These are phyloP conservation scores for Circinella umbellata DNA, from an alignment of 371 early-diverging fungal species.

Conservation along the genomic window DNA sequence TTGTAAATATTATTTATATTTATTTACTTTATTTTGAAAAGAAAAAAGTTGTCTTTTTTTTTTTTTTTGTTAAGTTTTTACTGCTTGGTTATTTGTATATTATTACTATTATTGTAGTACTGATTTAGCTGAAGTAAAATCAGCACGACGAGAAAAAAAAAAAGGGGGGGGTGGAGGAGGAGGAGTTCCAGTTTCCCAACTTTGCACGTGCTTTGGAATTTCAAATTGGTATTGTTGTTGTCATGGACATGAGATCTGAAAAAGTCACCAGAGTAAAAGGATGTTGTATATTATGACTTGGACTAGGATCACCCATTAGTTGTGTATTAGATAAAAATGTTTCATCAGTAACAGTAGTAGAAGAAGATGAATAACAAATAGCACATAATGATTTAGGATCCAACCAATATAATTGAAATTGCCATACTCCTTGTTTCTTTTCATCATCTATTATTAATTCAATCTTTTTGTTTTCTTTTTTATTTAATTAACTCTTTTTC, in stretches of 20 bases:
- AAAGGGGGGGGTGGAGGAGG: no score
- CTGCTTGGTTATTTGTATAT: no score
- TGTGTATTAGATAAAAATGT: background rate
- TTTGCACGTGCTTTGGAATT: no score
- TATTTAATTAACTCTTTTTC: background rate
- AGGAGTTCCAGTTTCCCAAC: no score
- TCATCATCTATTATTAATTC: background rate
- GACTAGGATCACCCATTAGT: background rate
- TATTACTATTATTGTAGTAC: no score
- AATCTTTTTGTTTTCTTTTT: background rate
- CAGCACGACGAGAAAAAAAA: no score
- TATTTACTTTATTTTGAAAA: background rate
- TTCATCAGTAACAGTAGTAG: background rate
- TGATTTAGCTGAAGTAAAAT: no score
- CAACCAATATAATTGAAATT: conserved; percentile 29
- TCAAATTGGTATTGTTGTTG: background rate
- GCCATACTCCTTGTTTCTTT: conserved; percentile 17
- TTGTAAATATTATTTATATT: background rate
- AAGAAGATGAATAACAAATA: conserved; percentile 22
- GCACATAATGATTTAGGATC: conserved; percentile 26
- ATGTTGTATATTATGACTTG: background rate
- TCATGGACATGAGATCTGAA: conserved; percentile 1
- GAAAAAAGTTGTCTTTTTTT: background rate
- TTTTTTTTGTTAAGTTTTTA: no score
- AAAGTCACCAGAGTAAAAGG: background rate